These are phyloP conservation scores for Suillus americanus DNA, from an alignment of 768 basidiomycete genomes.

Conservation along the genomic window DNA sequence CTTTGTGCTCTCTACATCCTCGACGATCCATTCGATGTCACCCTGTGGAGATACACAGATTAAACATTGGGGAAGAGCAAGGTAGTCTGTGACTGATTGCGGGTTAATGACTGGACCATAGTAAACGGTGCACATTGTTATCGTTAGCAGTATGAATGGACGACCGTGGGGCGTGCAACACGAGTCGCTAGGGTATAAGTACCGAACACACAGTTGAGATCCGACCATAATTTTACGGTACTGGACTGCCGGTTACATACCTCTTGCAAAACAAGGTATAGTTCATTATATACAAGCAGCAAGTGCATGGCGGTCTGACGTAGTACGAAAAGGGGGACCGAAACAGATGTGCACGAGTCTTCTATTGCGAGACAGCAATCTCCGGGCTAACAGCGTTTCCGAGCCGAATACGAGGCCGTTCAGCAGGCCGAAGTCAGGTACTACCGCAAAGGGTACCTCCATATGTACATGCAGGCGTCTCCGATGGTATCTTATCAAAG, in stretches of 20 bases:
- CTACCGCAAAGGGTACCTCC: too few species aligned
- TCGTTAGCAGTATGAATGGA: not conserved
- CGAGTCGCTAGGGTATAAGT: not conserved
- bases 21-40: slow-evolving; percentile 69
- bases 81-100: slow-evolving; percentile 39
- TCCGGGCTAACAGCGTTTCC: not conserved
- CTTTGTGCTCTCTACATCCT: slow-evolving; percentile 48
- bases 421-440: not conserved
- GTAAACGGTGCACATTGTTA: slow-evolving; percentile 39
- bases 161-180: not conserved
- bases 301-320: not conserved
- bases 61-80: slow-evolving; percentile 50
- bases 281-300: too few species aligned
- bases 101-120: slow-evolving; percentile 63
- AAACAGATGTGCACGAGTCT: not conserved
- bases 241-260: not conserved
- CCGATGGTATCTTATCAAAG: not conserved
- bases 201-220: not conserved
- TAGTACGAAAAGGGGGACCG: not conserved
- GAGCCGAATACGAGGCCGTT: not conserved
- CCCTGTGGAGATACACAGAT: slow-evolving; percentile 53
- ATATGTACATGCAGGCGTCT: not conserved
- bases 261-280: too few species aligned
- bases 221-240: not conserved
- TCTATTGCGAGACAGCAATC: not conserved